Percentiles rank a stretch among this genome's conserved stretches.
Conservation (phyloP, 192 early-diverging fungal genomes). For the Lunasporangiospora selenospora region DNA sequence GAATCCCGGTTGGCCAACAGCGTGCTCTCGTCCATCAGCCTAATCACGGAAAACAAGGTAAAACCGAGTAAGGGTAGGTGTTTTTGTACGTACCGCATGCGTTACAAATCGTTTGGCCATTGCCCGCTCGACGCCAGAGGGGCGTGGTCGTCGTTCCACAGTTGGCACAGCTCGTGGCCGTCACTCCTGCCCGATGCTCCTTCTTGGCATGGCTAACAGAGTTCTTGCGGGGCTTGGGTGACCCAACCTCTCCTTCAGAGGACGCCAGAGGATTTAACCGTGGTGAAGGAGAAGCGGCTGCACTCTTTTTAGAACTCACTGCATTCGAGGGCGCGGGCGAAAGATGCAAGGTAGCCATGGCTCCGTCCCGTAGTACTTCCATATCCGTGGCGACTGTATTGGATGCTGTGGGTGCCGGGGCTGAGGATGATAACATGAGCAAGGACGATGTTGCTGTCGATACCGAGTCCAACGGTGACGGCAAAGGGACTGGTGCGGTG, state of each 20-base stretch:
- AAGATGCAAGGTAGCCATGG: too few relatives aligned
- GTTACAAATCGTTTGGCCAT: conserved; percentile 94
- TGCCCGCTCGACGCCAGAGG: conserved; percentile 87
- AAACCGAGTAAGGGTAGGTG: too few relatives aligned
- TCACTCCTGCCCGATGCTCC: conserved; percentile 47
- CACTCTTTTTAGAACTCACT: too few relatives aligned
- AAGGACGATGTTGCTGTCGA: conserved; percentile 30
- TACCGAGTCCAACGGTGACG: conserved; percentile 8
- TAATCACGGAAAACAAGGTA: too few relatives aligned
- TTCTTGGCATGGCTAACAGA: conserved; percentile 39
- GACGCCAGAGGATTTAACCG: too few relatives aligned
- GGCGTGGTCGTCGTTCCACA: conserved; percentile 91
- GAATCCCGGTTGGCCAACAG: too few relatives aligned
- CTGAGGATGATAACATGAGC: conserved; percentile 25
- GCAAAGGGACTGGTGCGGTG: background rate
- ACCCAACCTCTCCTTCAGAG: too few relatives aligned
- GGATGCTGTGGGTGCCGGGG: background rate
- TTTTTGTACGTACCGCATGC: conserved; percentile 95
- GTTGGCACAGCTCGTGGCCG: conserved; percentile 78
- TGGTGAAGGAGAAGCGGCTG: too few relatives aligned
- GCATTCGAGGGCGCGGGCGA: too few relatives aligned
- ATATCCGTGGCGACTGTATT: too few relatives aligned
- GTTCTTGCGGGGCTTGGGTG: conserved; percentile 22
- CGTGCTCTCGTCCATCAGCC: too few relatives aligned
- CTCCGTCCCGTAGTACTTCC: too few relatives aligned